Evolutionary conservation across 331 rosid genomes (phyloP).

Genomic region (Malus hybrid): DNA sequence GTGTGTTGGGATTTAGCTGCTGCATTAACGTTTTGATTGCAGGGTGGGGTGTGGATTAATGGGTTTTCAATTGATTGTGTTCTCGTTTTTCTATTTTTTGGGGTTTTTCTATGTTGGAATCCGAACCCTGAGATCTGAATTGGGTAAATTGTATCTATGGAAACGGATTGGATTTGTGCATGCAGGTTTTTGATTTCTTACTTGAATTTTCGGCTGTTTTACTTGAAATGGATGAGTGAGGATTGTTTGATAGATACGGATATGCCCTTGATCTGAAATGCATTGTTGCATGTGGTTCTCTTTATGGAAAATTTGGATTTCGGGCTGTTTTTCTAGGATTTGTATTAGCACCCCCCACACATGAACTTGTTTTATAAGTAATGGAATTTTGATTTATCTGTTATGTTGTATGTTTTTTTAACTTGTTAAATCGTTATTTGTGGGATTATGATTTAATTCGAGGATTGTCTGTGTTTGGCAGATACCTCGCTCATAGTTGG

Average conservation of each 20-base stretch:
- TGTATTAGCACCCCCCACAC: background rate
- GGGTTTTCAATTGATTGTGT: slow-evolving; percentile 6
- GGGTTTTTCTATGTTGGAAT: background rate
- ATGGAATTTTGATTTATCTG: background rate
- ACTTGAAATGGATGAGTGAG: slow-evolving; percentile 1
- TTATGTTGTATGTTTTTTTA: background rate
- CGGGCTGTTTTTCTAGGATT: background rate
- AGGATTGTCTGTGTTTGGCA: background rate
- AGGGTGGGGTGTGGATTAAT: background rate
- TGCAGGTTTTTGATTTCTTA: background rate
- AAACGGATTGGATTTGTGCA: background rate
- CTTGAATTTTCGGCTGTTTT: background rate
- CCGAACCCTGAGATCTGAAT: slow-evolving; percentile 21
- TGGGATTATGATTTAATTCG: slow-evolving; percentile 17
- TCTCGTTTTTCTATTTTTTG: background rate
- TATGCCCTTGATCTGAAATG: slow-evolving; percentile 11
- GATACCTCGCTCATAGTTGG: background rate
- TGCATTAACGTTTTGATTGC: slow-evolving; percentile 21
- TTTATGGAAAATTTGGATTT: slow-evolving; percentile 10
- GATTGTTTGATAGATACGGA: background rate
- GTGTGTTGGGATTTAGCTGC: slow-evolving; percentile 20
- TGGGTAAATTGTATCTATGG: background rate
- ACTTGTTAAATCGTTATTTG: slow-evolving; percentile 9
- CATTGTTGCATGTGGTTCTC: slow-evolving; percentile 27
- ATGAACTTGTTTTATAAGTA: background rate